Evolutionary conservation across 345 rosid genomes (phyloP).

Genomic region (Citrus trifoliata): DNA sequence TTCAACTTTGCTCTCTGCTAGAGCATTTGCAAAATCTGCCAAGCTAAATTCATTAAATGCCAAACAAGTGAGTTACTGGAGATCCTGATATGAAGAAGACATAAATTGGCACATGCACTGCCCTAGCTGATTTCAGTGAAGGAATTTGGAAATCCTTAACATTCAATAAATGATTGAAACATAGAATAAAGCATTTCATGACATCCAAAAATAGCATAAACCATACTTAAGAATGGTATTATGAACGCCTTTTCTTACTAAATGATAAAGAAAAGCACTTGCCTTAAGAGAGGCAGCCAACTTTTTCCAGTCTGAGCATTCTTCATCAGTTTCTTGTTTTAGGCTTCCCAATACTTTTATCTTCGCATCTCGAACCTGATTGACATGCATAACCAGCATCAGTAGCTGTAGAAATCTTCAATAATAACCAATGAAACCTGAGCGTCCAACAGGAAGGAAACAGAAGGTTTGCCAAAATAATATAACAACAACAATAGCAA

Average conservation of each 20-base stretch:
- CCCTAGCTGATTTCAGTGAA: neutral
- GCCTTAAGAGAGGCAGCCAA: constrained; percentile 72
- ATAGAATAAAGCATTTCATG: neutral
- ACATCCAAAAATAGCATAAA: neutral
- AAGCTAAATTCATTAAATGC: neutral
- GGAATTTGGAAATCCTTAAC: neutral
- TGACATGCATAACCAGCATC: constrained; percentile 19
- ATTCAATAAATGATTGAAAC: neutral
- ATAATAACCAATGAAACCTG: neutral
- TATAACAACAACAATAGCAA: neutral
- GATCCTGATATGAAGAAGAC: neutral
- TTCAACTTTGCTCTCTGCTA: neutral
- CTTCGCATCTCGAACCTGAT: constrained; percentile 86
- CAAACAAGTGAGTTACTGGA: neutral
- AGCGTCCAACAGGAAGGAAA: neutral
- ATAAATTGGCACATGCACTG: neutral
- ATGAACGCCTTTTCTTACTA: neutral
- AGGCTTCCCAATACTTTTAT: constrained; percentile 69
- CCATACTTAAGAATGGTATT: neutral
- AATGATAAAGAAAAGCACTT: neutral
- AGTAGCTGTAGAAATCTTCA: neutral
- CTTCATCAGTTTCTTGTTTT: constrained; percentile 77
- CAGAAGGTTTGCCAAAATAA: neutral
- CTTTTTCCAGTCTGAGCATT: constrained; percentile 71
- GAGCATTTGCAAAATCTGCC: neutral